Evolutionary conservation across 2,329 filamentous ascomycete genomes (phyloP), one percentile per base, ranked within the genome.

Genomic region (Exophiala phaeomuriformis): DNA sequence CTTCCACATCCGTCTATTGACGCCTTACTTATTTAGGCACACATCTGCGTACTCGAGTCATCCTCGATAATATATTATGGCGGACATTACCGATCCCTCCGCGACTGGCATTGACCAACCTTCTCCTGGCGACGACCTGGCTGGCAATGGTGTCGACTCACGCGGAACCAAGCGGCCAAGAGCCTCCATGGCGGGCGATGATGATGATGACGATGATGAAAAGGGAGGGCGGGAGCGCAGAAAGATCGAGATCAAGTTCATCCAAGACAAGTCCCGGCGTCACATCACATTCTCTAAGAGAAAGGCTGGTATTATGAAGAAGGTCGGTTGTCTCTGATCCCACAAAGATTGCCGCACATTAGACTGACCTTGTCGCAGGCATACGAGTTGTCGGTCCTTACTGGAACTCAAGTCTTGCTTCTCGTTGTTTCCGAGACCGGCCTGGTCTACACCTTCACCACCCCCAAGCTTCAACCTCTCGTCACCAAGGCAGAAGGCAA

Each of bases 181-280:
- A 69, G 83, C 87, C 60, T 85, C 75, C 66, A 75, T 86, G 64
- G 81, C 84, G 49, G 84, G 84, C 66, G 91, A 97, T 70, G 93
- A 97, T 69, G 93, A 97, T 63, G 91, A 97, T 62, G 93, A 97
- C 62, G 90, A 97, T 65, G 90, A 95, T 65, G 91, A 96, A 73
- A 97, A 97, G 83, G 89, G 89, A 60, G 90, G 90, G 68, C 90
- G 93, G 73, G 93, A 97, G 81, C 86, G 93, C 70, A 85, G 93
- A 76, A 98, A 98, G 86, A 98, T 98, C 67, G 93, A 98, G 75
- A 98, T 98, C 77, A 98, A 98, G 81, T 98, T 98, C 77, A 98
- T 98, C 73, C 91, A 90, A 74, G 93, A 98, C 76, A 98, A 98
- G 79, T 97, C 91, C 76, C 90, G 93, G 76, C 87, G 93, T 60